These are phyloP conservation scores for Globisporangium barbulae DNA, from an alignment of 352 stramenopile genomes.

Conservation along the genomic window DNA sequence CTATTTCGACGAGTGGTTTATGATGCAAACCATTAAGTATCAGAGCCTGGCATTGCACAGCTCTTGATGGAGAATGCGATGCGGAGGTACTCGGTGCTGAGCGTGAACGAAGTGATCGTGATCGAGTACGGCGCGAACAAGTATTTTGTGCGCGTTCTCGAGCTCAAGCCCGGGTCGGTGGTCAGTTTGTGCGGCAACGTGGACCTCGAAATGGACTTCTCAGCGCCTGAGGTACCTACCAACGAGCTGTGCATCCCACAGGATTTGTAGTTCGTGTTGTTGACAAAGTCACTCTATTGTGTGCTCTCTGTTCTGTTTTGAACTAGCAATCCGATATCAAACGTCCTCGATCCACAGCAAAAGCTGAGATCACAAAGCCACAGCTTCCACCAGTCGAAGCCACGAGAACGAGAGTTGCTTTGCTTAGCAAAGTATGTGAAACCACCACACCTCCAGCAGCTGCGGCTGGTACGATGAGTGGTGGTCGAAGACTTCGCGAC, in stretches of 20 bases:
- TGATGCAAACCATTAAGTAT: background rate
- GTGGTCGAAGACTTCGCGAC: conserved; percentile 12
- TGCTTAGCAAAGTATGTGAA: background rate
- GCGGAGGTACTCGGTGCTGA: conserved; percentile 55
- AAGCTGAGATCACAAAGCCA: background rate
- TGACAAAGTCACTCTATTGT: too few species aligned
- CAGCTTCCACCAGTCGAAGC: background rate
- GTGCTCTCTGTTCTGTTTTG: background rate
- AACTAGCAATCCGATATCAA: conserved; percentile 3
- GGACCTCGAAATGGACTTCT: conserved; percentile 63
- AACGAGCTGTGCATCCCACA: background rate
- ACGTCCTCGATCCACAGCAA: background rate
- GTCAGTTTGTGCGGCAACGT: conserved; percentile 63
- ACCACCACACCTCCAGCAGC: background rate
- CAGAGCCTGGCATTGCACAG: conserved; percentile 12
- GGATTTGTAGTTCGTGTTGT: background rate
- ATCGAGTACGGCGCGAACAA: conserved; percentile 44
- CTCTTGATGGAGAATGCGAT: conserved; percentile 55
- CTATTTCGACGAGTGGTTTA: background rate
- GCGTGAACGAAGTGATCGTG: conserved; percentile 43
- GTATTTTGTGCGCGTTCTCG: conserved; percentile 46
- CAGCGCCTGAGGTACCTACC: conserved; percentile 14
- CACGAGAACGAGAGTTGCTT: background rate
- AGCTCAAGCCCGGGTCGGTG: conserved; percentile 42
- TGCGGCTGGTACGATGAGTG: background rate